phyloP scores from a whole-genome alignment of 2,329 filamentous ascomycete species.

The Magnaporthiopsis poae region DNA sequence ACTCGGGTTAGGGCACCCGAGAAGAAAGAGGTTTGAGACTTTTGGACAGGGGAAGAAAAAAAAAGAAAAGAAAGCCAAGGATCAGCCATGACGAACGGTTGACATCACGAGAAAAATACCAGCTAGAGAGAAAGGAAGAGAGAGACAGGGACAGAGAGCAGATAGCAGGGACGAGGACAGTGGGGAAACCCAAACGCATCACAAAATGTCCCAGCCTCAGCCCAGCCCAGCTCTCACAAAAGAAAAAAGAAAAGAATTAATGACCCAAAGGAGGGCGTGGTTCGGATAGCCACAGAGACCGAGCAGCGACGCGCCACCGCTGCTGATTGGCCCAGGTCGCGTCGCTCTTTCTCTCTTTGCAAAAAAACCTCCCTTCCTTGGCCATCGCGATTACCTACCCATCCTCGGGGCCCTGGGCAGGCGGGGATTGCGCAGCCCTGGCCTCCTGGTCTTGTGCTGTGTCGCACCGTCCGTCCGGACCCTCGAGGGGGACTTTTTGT shows the following conservation, averaged over 20 bases:
- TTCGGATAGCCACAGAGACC: background rate
- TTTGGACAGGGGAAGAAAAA: background rate
- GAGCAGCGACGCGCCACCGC: no score
- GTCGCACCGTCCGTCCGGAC: no score
- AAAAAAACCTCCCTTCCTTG: no score
- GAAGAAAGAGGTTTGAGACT: background rate
- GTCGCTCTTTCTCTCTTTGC: background rate
- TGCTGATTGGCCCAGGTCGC: background rate
- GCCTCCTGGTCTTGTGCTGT: no score
- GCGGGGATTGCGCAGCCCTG: no score
- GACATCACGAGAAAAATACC: no score
- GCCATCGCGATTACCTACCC: background rate
- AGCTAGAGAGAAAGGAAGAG: background rate
- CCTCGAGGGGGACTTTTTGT: no score
- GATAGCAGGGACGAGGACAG: background rate
- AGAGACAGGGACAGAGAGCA: background rate
- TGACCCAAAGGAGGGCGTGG: background rate
- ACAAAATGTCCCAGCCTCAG: background rate
- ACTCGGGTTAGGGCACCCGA: background rate
- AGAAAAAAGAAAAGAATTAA: no score
- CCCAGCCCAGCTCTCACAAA: no score
- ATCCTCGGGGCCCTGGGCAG: no score
- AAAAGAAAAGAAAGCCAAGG: no score
- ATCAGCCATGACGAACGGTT: no score
- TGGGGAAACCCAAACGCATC: background rate